Conservation (phyloP, 352 stramenopile species). For the Thraustochytrium aureum region DNA sequence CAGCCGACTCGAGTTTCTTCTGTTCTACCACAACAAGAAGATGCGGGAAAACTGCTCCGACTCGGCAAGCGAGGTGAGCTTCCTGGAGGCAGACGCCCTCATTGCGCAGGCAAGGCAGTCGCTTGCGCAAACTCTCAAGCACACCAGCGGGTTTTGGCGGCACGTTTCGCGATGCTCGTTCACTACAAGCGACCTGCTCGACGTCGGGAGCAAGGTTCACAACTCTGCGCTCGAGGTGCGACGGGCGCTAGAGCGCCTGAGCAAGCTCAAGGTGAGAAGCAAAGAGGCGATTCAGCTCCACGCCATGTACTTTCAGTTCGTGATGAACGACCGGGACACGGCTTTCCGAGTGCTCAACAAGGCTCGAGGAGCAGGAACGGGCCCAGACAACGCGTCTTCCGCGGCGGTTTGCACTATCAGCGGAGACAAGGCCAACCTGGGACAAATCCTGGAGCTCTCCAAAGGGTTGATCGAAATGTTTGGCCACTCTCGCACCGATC, state of each 20-base stretch:
- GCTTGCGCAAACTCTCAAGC: not conserved
- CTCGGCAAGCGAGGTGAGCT: not conserved
- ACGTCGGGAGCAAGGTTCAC: not conserved
- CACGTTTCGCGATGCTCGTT: not conserved
- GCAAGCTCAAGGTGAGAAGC: slow-evolving; percentile 12
- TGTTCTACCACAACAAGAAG: not conserved
- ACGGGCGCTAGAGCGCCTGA: not conserved
- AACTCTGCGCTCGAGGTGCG: not conserved
- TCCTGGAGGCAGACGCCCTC: slow-evolving; percentile 30
- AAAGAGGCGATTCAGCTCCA: not conserved
- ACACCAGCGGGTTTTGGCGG: slow-evolving; percentile 19
- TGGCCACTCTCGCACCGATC: not conserved
- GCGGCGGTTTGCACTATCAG: slow-evolving; percentile 35
- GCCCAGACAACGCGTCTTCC: not conserved
- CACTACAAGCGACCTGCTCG: slow-evolving; percentile 11
- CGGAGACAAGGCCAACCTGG: slow-evolving; percentile 6
- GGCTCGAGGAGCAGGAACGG: not conserved
- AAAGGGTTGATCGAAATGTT: slow-evolving; percentile 19
- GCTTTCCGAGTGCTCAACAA: not conserved
- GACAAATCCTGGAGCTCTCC: slow-evolving; percentile 37
- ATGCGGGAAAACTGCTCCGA: not conserved
- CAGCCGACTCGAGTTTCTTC: slow-evolving; percentile 12
- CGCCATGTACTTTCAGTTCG: slow-evolving; percentile 16
- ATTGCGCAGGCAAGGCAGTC: not conserved
- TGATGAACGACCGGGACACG: slow-evolving; percentile 8